Conservation (phyloP, 768 basidiomycete species). For the Tylopilus sp. region DNA sequence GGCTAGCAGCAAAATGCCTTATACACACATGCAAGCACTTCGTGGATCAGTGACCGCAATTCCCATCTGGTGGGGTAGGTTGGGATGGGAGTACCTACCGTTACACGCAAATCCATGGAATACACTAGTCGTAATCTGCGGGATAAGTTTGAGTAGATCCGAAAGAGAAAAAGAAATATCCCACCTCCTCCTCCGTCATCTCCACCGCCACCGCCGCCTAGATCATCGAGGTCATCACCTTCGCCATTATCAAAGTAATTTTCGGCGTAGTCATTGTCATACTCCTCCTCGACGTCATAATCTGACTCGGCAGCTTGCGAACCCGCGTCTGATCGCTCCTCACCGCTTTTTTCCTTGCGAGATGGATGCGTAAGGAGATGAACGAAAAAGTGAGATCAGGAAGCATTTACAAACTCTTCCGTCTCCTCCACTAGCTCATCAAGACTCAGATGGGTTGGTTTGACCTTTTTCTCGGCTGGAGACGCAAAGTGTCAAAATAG, state of each 20-base stretch:
- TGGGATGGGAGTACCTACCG: constrained; percentile 3
- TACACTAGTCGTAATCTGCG: constrained; percentile 28
- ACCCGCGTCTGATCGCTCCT: constrained; percentile 64
- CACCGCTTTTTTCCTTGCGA: constrained; percentile 62
- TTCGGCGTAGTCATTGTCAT: constrained; percentile 87
- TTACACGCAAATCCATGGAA: neutral
- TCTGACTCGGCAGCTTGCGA: constrained; percentile 67
- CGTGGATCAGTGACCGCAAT: neutral
- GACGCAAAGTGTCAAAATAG: neutral
- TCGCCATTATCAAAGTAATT: constrained; percentile 93
- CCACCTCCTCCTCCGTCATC: constrained; percentile 63
- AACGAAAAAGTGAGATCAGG: neutral
- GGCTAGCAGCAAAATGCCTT: too few relatives aligned
- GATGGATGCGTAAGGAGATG: neutral
- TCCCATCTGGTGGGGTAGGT: neutral
- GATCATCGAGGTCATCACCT: constrained; percentile 73
- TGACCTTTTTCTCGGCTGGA: constrained; percentile 30
- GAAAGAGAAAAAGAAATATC: neutral
- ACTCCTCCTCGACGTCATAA: constrained; percentile 87
- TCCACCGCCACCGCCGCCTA: constrained; percentile 65
- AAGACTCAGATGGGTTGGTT: constrained; percentile 51
- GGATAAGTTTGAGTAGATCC: neutral
- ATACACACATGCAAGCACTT: neutral
- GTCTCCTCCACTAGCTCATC: constrained; percentile 67
- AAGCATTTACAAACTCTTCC: constrained; percentile 48